A percentile compares a stretch with the other conserved stretches of the same genome.
Conservation (phyloP, 2,329 filamentous ascomycete genomes). For the Domatiomyces catenatus region DNA sequence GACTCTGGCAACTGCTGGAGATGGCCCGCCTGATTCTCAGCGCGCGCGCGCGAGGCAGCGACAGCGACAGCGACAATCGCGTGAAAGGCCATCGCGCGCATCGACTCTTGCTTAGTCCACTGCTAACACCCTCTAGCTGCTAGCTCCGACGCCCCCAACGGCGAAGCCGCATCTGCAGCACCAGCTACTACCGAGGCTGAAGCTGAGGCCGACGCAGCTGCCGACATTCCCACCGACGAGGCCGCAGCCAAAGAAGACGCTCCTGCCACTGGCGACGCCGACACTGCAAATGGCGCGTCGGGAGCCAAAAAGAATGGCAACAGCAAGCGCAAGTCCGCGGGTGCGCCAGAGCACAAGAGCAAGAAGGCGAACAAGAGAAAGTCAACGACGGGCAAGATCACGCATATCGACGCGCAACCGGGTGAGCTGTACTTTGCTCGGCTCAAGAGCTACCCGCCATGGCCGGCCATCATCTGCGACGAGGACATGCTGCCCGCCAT, state of each 20-base stretch:
- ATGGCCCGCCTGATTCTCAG: not conserved
- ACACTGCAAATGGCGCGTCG: conserved; percentile 36
- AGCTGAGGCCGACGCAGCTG: conserved; percentile 15
- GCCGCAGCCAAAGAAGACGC: conserved; percentile 9
- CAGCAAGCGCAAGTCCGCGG: conserved; percentile 51
- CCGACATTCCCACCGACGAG: conserved; percentile 10
- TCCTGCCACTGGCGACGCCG: conserved; percentile 17
- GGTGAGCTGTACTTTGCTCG: conserved; percentile 86
- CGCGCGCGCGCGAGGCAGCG: not conserved
- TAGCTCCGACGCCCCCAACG: conserved; percentile 12
- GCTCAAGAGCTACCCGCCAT: conserved; percentile 85
- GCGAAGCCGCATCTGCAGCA: conserved; percentile 6
- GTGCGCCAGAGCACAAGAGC: conserved; percentile 49
- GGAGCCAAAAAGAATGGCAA: conserved; percentile 33
- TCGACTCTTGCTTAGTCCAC: conserved; percentile 19
- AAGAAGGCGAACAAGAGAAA: conserved; percentile 83
- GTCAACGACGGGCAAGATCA: conserved; percentile 57
- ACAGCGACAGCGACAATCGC: not conserved
- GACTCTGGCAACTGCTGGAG: not conserved
- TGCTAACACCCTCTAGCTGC: conserved; percentile 18
- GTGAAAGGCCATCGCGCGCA: conserved; percentile 1
- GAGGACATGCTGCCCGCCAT: conserved; percentile 80
- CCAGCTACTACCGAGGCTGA: conserved; percentile 1
- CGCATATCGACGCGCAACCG: conserved; percentile 65
- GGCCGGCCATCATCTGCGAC: conserved; percentile 87